Evolutionary conservation across 345 rosid species (phyloP).

Genomic region (Rhizophora apiculata): DNA sequence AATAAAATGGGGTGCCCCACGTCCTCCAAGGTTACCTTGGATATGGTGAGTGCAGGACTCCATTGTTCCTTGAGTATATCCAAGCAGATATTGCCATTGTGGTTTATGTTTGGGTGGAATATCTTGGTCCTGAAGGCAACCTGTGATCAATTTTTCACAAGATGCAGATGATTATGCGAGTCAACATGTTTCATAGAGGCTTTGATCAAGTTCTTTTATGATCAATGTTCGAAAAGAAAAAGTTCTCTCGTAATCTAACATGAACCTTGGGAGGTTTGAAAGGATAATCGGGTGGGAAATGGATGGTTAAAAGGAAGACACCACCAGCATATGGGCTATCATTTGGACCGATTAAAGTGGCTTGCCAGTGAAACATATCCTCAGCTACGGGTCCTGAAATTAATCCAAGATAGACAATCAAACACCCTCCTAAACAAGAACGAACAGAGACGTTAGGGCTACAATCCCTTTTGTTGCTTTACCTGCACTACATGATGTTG

Average conservation of each 20-base stretch:
- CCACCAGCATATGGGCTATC: constrained; percentile 69
- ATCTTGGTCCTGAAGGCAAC: constrained; percentile 61
- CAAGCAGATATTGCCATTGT: constrained; percentile 58
- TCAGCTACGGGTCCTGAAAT: constrained; percentile 53
- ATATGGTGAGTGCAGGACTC: constrained; percentile 71
- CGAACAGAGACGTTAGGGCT: background rate
- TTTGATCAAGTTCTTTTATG: too few relatives aligned
- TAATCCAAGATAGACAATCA: background rate
- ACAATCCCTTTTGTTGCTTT: background rate
- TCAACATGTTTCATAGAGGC: background rate
- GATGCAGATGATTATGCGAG: background rate
- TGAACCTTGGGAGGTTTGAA: constrained; percentile 65
- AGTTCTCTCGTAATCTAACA: background rate
- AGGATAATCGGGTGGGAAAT: constrained; percentile 65
- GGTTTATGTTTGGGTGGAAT: constrained; percentile 61
- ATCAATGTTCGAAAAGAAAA: background rate
- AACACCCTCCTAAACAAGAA: background rate
- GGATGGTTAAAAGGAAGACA: constrained; percentile 55
- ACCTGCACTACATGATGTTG: constrained; percentile 74
- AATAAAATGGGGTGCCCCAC: too few relatives aligned
- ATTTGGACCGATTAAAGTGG: constrained; percentile 61
- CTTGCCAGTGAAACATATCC: constrained; percentile 74
- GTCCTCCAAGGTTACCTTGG: constrained; percentile 40
- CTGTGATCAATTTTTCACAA: constrained; percentile 24
- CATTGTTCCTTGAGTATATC: constrained; percentile 69